These are phyloP conservation scores for Xylariales sp. DNA, from an alignment of 2,329 filamentous ascomycete species.

Conservation along the genomic window DNA sequence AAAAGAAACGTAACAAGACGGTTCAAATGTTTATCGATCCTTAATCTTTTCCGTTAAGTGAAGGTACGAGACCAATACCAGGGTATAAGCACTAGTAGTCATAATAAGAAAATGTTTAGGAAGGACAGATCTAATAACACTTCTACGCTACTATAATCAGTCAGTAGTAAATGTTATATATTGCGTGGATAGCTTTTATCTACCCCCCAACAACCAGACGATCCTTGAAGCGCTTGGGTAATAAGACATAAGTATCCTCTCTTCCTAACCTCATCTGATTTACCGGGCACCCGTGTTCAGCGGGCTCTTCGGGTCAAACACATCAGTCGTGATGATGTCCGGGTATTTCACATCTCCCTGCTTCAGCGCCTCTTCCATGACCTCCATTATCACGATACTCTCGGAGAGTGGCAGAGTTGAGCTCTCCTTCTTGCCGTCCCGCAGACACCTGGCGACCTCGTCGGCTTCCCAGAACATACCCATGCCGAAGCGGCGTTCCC, in stretches of 20 bases:
- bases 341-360: slow-evolving; percentile 67
- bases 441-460: slow-evolving; percentile 78
- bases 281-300: slow-evolving; percentile 61
- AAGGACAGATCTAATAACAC: too few species aligned
- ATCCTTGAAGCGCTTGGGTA: background rate
- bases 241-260: background rate
- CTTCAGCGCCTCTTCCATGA: slow-evolving; percentile 66
- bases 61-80: too few species aligned
- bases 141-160: too few species aligned
- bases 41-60: too few species aligned
- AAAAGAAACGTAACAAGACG: too few species aligned
- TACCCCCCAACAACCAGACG: background rate
- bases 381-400: slow-evolving; percentile 86
- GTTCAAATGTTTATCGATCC: too few species aligned
- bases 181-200: background rate
- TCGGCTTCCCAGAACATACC: slow-evolving; percentile 94
- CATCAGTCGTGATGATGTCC: slow-evolving; percentile 66
- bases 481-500: slow-evolving; percentile 68
- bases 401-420: slow-evolving; percentile 76
- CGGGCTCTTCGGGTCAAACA: slow-evolving; percentile 70
- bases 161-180: background rate
- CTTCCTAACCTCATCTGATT: background rate
- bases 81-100: too few species aligned
- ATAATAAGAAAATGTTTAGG: too few species aligned
- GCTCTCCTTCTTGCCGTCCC: slow-evolving; percentile 83